A percentile compares a stretch with the other conserved stretches of the same genome.
Conservation (phyloP, 139 green algal species). For the Coccomyxa sp. region DNA sequence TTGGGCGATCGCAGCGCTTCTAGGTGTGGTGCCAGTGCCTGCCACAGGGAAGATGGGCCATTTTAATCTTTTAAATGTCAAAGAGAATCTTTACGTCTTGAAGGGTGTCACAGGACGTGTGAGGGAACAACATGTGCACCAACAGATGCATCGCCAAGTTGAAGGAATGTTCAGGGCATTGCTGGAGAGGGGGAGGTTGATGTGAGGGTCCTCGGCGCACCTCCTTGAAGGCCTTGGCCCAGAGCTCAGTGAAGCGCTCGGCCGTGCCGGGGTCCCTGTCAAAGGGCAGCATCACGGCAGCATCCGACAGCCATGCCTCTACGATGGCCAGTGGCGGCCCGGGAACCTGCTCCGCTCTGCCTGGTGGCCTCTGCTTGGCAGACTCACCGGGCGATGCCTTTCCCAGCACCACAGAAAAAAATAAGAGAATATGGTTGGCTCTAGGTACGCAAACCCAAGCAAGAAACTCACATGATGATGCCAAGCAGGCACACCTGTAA, state of each 20-base stretch:
- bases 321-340: not conserved
- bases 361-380: no score
- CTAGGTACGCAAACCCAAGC: no score
- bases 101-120: not conserved
- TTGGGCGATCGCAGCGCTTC: not conserved
- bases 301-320: not conserved
- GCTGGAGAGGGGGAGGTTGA: not conserved
- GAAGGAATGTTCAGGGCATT: not conserved
- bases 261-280: slow-evolving; percentile 39
- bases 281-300: slow-evolving; percentile 30
- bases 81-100: not conserved
- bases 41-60: not conserved
- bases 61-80: not conserved
- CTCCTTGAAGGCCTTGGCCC: slow-evolving; percentile 59
- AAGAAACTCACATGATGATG: no score
- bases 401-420: no score
- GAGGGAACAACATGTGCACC: not conserved
- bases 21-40: not conserved
- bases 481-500: no score
- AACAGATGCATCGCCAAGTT: not conserved
- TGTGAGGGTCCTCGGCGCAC: slow-evolving; percentile 17
- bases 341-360: no score
- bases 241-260: slow-evolving; percentile 46
- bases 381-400: no score
- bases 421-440: no score